Evolutionary conservation across 108 stramenopile genomes (phyloP), one percentile per base, ranked within the genome.

Genomic region (Pseudonitzschia multiseries): DNA sequence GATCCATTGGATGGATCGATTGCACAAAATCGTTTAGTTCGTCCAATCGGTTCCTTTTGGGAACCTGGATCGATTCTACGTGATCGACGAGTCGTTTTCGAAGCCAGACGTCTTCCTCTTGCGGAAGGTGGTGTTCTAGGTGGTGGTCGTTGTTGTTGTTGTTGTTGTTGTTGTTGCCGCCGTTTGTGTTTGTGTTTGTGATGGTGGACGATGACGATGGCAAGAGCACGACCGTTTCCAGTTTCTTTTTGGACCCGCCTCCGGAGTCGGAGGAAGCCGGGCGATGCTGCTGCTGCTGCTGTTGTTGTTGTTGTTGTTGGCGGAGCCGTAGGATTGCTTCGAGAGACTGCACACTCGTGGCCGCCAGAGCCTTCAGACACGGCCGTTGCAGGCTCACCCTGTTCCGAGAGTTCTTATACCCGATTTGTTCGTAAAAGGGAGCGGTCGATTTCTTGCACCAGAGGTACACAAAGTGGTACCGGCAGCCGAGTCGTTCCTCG

Each of bases 401-500:
- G 0, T 76, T 66, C 42, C 68, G 50, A 21, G 51, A n/a, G 2
- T 0, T n/a, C 20, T 15, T 1, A 52, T 81, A 81, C n/a, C 80
- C 80, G 54, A 9, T 57, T 31, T 42, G 54, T 65, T 72, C 57
- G 44, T 81, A 81, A 73, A 81, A 81, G 17, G 56, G 51, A 31
- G 76, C 69, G 21, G 75, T 76, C 4, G 75, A 76, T 8, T 13
- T n/a, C 32, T 72, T 68, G 42, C 75, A 76, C 80, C 80, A 81
- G 10, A 81, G 65, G 50, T 81, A 81, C 21, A 81, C 27, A 54
- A 76, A 81, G 44, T 81, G 80, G 52, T 76, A 81, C n/a, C 10
- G 32, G 36, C 61, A 33, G 17, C 75, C 75, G 21, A 81, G 50
- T 27, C 71, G 80, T 50, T 65, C 22, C 15, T 62, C 31, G 33